Evolutionary conservation across 169 alveolate species (phyloP).

Genomic region (Eimeria maxima): DNA sequence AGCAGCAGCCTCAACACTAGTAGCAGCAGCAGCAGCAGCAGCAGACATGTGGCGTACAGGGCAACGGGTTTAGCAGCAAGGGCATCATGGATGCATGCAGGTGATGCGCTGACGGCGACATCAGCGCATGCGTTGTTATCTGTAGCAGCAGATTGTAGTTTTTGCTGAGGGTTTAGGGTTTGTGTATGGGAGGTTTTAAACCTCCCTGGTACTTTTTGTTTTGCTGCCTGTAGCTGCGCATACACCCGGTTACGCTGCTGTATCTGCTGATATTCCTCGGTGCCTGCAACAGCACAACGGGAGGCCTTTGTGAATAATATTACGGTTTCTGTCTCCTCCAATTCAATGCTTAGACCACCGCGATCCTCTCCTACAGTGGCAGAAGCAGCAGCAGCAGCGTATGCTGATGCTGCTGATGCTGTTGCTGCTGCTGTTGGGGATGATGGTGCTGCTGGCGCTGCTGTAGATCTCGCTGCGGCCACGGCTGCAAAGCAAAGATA

Average conservation of each 20-base stretch:
- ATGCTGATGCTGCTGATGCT: slow-evolving; percentile 34
- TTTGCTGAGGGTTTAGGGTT: slow-evolving; percentile 50
- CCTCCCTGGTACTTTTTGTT: background rate
- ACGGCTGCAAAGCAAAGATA: no score
- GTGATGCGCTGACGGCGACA: background rate
- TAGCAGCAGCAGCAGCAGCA: slow-evolving; percentile 8
- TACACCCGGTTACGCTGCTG: background rate
- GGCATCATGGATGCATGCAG: background rate
- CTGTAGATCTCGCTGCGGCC: no score
- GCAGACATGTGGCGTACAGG: background rate
- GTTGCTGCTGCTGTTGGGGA: slow-evolving; percentile 2
- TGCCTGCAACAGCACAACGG: background rate
- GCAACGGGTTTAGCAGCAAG: background rate
- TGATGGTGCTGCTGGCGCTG: background rate
- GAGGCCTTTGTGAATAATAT: background rate
- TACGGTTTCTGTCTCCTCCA: background rate
- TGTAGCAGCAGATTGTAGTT: background rate
- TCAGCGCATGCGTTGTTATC: background rate
- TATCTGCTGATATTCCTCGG: background rate
- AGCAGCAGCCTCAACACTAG: no score
- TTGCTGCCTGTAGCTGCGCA: background rate
- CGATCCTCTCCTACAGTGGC: background rate
- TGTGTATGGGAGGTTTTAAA: background rate
- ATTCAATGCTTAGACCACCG: background rate
- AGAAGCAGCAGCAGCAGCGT: background rate